Conservation (phyloP, 2,329 filamentous ascomycete species). For the Venturia oleaginea region DNA sequence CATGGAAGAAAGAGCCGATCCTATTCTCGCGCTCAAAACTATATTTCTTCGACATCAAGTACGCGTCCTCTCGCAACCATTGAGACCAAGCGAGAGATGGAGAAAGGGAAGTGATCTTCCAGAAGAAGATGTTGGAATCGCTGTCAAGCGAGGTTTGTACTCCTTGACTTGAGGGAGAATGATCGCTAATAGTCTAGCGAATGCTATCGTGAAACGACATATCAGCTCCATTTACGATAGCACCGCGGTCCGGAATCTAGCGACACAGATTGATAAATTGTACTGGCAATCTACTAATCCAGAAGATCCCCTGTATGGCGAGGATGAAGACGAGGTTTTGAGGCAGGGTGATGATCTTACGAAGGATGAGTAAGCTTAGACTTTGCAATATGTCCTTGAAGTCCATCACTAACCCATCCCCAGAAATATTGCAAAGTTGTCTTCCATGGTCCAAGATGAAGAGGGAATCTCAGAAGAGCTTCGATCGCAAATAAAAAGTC, state of each 20-base stretch:
- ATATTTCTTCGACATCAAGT: constrained; percentile 55
- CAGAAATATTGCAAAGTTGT: constrained; percentile 1
- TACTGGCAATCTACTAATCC: constrained; percentile 46
- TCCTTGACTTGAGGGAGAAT: neutral
- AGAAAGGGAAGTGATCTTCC: constrained; percentile 37
- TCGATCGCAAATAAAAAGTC: constrained; percentile 30
- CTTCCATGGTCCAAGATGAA: constrained; percentile 5
- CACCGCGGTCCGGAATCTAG: constrained; percentile 60
- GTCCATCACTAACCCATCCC: neutral
- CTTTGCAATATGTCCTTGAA: neutral
- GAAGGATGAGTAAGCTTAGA: neutral
- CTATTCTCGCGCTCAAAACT: constrained; percentile 52
- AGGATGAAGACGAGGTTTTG: constrained; percentile 6
- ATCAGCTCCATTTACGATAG: constrained; percentile 56
- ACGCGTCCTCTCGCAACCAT: constrained; percentile 51
- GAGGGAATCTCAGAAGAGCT: constrained; percentile 17
- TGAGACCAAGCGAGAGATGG: constrained; percentile 48
- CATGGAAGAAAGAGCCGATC: constrained; percentile 20
- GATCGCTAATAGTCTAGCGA: constrained; percentile 39
- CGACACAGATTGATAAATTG: constrained; percentile 60
- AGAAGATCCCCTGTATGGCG: neutral
- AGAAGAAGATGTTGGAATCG: constrained; percentile 42
- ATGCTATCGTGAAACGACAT: constrained; percentile 56
- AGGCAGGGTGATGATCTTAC: constrained; percentile 12
- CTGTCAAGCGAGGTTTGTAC: constrained; percentile 23